Conservation (phyloP, 2,329 filamentous ascomycete species). For the Mariannaea sp. region DNA sequence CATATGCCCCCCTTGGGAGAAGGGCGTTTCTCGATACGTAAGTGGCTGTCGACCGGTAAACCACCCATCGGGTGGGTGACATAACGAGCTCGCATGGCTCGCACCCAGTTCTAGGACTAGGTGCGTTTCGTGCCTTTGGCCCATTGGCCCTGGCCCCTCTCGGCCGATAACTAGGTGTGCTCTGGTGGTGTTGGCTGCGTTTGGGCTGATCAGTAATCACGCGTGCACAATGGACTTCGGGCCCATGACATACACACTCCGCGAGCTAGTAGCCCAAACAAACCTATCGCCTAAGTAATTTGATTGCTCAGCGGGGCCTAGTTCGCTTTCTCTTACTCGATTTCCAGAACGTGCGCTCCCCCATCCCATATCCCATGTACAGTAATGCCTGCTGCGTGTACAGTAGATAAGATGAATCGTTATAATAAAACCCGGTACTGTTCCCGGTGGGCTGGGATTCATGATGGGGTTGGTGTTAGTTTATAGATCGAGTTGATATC, state of each 20-base stretch:
- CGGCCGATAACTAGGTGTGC: not conserved
- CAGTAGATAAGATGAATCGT: too few relatives aligned
- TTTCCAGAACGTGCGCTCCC: too few relatives aligned
- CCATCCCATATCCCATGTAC: too few relatives aligned
- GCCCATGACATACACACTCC: slow-evolving; percentile 11
- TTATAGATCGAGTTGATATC: too few relatives aligned
- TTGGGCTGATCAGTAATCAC: slow-evolving; percentile 24
- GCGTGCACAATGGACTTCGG: not conserved
- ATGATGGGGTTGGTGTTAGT: too few relatives aligned
- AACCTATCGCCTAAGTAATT: too few relatives aligned
- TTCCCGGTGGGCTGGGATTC: too few relatives aligned
- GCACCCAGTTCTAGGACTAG: too few relatives aligned
- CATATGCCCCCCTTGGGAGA: too few relatives aligned
- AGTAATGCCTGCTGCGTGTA: too few relatives aligned
- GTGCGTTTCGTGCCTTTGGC: not conserved
- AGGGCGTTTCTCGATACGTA: too few relatives aligned
- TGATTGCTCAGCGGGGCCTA: slow-evolving; percentile 7
- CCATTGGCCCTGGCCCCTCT: not conserved
- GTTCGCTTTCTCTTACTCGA: not conserved
- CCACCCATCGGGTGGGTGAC: not conserved
- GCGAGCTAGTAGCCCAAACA: not conserved
- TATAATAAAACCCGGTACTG: too few relatives aligned
- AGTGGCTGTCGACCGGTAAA: not conserved
- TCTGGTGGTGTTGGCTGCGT: not conserved
- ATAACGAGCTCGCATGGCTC: not conserved